phyloP scores from a whole-genome alignment of 164 flowering plant species.

The Houttuynia cordata region DNA sequence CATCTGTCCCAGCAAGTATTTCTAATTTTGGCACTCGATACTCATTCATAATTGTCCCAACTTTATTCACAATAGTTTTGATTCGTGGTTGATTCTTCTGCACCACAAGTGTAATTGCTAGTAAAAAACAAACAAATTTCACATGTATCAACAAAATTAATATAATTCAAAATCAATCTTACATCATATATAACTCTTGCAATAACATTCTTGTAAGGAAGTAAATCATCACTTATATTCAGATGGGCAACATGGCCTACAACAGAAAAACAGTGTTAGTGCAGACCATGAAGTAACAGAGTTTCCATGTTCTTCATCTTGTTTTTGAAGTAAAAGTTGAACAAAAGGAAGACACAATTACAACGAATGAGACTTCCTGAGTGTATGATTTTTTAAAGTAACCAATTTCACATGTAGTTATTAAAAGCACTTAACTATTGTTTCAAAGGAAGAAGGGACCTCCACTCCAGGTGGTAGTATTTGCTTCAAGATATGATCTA shows the following conservation, averaged over 20 bases:
- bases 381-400: no score
- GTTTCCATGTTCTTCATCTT: no score
- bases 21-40: constrained; percentile 95
- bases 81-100: constrained; percentile 97
- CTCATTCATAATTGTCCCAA: constrained; percentile 88
- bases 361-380: no score
- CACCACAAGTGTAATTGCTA: neutral
- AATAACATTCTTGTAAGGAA: constrained; percentile 79
- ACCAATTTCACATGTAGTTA: no score
- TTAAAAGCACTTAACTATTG: constrained; percentile 90
- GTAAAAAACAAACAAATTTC: neutral
- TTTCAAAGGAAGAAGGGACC: constrained; percentile 95
- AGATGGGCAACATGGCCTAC: constrained; percentile 95
- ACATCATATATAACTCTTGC: constrained; percentile 97
- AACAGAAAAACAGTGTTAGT: constrained; percentile 1
- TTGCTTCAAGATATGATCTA: constrained; percentile 89
- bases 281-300: no score
- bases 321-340: neutral
- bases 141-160: neutral
- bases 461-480: constrained; percentile 83
- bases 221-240: constrained; percentile 75
- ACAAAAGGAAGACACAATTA: neutral
- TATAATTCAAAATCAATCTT: constrained; percentile 6
- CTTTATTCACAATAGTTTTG: constrained; percentile 84
- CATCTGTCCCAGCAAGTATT: constrained; percentile 63